These are phyloP conservation scores for Pseudopediastrum boryanum DNA, from an alignment of 139 green algal genomes.

Conservation along the genomic window DNA sequence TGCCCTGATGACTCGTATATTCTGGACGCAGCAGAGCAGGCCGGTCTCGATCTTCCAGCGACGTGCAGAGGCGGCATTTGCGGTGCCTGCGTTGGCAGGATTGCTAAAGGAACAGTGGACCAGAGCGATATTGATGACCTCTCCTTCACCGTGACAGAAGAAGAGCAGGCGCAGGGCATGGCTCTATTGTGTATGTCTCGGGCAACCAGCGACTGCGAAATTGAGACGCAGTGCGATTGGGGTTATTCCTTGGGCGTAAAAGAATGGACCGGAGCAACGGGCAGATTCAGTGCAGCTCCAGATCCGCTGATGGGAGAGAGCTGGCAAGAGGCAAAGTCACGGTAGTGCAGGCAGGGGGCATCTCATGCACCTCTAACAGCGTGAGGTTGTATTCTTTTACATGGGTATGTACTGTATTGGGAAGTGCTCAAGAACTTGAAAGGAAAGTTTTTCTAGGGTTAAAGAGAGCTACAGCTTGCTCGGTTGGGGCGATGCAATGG, in stretches of 20 bases:
- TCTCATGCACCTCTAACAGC: no score
- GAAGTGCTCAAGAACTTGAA: no score
- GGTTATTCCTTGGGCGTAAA: conserved; percentile 83
- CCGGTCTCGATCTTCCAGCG: conserved; percentile 88
- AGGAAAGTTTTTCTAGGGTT: no score
- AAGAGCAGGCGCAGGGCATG: conserved; percentile 86
- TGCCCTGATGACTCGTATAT: conserved; percentile 87
- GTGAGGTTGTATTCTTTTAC: no score
- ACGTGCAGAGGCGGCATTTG: conserved; percentile 87
- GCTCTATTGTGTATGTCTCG: conserved; percentile 90
- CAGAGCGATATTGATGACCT: conserved; percentile 88
- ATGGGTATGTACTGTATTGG: no score
- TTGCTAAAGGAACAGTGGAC: conserved; percentile 77
- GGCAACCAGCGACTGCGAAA: conserved; percentile 67
- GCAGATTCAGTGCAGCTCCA: conserved; percentile 54
- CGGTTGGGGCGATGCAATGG: no score
- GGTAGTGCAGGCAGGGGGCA: no score
- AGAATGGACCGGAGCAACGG: conserved; percentile 90
- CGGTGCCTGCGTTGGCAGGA: conserved; percentile 83
- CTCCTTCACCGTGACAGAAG: conserved; percentile 81
- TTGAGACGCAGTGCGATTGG: conserved; percentile 95
- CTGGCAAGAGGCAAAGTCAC: conserved; percentile 51
- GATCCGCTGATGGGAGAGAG: conserved; percentile 65
- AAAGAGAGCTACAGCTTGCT: no score
- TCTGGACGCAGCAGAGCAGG: conserved; percentile 83